Conservation (phyloP, 371 early-diverging fungal species). For the Chytridium lagenaria region DNA sequence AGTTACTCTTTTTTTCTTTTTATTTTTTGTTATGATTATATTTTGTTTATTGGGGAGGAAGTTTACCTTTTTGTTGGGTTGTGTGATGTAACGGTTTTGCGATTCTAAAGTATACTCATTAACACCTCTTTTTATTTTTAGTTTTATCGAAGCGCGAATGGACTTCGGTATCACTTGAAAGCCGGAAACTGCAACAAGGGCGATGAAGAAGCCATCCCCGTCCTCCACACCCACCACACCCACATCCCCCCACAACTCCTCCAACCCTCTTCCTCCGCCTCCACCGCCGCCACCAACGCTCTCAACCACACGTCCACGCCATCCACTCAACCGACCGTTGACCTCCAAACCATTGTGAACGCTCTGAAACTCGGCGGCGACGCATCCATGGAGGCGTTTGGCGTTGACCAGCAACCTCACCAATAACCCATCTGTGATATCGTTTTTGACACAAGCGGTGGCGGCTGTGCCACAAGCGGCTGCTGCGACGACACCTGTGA, state of each 20-base stretch:
- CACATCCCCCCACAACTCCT: neutral
- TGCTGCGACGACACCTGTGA: too few relatives aligned
- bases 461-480: too few relatives aligned
- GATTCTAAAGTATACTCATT: too few relatives aligned
- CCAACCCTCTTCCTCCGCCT: neutral
- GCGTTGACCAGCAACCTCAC: too few relatives aligned
- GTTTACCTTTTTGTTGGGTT: too few relatives aligned
- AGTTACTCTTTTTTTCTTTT: too few relatives aligned
- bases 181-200: constrained; percentile 43
- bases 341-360: neutral
- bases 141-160: constrained; percentile 49
- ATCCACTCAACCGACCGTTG: neutral
- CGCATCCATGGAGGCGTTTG: too few relatives aligned
- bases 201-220: neutral
- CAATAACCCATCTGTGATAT: too few relatives aligned
- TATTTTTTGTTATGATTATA: too few relatives aligned
- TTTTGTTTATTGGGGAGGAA: too few relatives aligned
- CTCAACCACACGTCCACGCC: neutral
- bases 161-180: constrained; percentile 50
- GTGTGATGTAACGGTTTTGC: too few relatives aligned
- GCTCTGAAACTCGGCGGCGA: neutral
- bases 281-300: neutral
- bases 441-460: too few relatives aligned
- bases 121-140: constrained; percentile 25
- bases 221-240: neutral